Conservation (phyloP, 495 filamentous ascomycete species). For the Neurospora terricola region DNA sequence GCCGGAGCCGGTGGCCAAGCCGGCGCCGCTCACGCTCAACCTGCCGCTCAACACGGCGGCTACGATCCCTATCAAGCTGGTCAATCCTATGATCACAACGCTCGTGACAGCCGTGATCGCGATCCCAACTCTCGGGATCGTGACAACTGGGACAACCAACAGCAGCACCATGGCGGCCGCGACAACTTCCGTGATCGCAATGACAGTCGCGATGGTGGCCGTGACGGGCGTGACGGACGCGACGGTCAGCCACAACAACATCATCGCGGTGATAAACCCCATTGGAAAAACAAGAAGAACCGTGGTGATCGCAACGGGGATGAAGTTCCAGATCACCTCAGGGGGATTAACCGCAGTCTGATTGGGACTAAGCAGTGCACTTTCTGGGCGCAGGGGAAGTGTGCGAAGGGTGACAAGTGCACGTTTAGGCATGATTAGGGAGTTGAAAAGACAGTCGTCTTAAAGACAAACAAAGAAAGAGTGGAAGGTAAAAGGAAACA, state of each 20-base stretch:
- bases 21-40: background rate
- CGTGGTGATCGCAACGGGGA: background rate
- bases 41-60: background rate
- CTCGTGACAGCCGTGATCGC: constrained; percentile 3
- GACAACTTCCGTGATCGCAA: constrained; percentile 15
- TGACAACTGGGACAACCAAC: constrained; percentile 3
- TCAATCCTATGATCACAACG: background rate
- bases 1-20: background rate
- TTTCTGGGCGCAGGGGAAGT: constrained; percentile 71
- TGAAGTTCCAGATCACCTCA: constrained; percentile 25
- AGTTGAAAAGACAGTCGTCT: background rate
- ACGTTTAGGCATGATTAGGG: constrained; percentile 61
- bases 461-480: no score
- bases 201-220: background rate
- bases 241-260: background rate
- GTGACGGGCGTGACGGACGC: background rate
- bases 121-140: constrained; percentile 3
- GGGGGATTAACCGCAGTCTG: constrained; percentile 31
- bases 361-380: constrained; percentile 56
- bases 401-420: constrained; percentile 75
- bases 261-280: background rate
- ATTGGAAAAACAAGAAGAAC: background rate
- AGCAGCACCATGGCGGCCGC: constrained; percentile 1
- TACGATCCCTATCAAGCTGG: background rate
- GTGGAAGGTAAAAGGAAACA: no score